Percentiles rank a stretch among this genome's conserved stretches.
Evolutionary conservation across 2,329 filamentous ascomycete species (phyloP).

Genomic region (Monilinia aucupariae): DNA sequence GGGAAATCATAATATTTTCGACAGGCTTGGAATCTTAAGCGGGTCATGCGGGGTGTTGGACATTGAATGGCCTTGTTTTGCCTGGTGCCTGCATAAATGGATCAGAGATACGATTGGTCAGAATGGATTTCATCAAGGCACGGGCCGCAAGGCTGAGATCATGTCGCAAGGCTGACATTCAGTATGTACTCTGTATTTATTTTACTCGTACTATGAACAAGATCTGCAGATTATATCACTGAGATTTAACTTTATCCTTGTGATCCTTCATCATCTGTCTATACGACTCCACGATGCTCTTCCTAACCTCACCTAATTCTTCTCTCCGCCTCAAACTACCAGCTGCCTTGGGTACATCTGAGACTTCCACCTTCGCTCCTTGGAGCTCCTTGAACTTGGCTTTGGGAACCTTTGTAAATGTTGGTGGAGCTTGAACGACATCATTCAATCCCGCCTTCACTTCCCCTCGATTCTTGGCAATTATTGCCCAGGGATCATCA

Average conservation of each 20-base stretch:
- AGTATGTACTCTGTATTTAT: too few relatives aligned
- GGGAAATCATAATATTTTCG: background rate
- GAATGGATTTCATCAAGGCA: too few relatives aligned
- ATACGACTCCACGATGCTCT: constrained; percentile 69
- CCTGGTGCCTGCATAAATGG: too few relatives aligned
- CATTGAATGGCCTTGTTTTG: too few relatives aligned
- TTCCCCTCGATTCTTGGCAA: constrained; percentile 32
- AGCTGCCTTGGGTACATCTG: constrained; percentile 61
- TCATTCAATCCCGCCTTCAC: constrained; percentile 36
- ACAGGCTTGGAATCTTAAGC: too few relatives aligned
- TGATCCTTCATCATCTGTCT: constrained; percentile 60
- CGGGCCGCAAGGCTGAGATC: background rate
- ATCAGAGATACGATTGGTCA: too few relatives aligned
- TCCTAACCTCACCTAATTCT: constrained; percentile 63
- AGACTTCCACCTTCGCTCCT: constrained; percentile 61
- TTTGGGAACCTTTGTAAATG: constrained; percentile 32
- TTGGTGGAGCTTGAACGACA: constrained; percentile 34
- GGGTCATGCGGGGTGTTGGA: constrained; percentile 8
- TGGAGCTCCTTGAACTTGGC: constrained; percentile 41
- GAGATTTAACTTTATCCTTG: constrained; percentile 6
- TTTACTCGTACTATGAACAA: too few relatives aligned
- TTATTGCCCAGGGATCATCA: constrained; percentile 35
- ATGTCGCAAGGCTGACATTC: background rate
- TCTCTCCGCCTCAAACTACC: constrained; percentile 69
- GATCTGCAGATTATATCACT: too few relatives aligned